Evolutionary conservation across 768 basidiomycete species (phyloP), one percentile per base, ranked within the genome.

Genomic region (Leucocoprinus birnbaumii): DNA sequence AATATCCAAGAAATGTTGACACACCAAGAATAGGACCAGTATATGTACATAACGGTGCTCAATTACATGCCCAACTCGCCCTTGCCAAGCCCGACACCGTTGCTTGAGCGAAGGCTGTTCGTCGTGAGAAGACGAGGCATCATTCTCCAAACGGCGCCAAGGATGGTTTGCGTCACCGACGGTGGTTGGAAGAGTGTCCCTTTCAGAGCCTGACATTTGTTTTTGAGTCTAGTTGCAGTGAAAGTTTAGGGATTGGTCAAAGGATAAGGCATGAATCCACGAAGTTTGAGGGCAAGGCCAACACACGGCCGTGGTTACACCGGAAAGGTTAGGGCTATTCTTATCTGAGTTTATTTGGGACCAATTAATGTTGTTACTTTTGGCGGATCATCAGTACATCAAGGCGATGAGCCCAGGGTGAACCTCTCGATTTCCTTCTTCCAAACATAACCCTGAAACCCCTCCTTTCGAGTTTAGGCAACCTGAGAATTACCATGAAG

Each of bases 11-110:
- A n/a, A n/a, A 41, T 46, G 48, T 13, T 51, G 7, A 55, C 53
- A 43, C 9, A 57, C 55, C 48, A 53, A 60, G 56, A 38, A 60
- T 50, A 59, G 62, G 50, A 61, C 22, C 40, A 18, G 31, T 61
- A 50, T 34, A 73, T 83, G 56, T 61, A 83, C 86, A 74, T 87
- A 65, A 13, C 73, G 61, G 48, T 89, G 78, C 60, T 90, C 75
- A 44, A 76, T 64, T 57, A 73, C 76, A 69, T 87, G 88, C 34
- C 87, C 54, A 13, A 49, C 46, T 22, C 40, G 40, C 18, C 25
- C 26, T 22, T 25, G 54, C 54, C 54, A 55, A 41, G 8, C 22
- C 16, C 25, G 14, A 46, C 38, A 45, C 18, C 25, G 38, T 10
- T 44, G 40, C 11, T 24, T 49, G 40, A 41, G 42, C 13, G 54